These are phyloP conservation scores for Torrubiella hemipterigena DNA, from an alignment of 2,329 filamentous ascomycete species.

Conservation along the genomic window DNA sequence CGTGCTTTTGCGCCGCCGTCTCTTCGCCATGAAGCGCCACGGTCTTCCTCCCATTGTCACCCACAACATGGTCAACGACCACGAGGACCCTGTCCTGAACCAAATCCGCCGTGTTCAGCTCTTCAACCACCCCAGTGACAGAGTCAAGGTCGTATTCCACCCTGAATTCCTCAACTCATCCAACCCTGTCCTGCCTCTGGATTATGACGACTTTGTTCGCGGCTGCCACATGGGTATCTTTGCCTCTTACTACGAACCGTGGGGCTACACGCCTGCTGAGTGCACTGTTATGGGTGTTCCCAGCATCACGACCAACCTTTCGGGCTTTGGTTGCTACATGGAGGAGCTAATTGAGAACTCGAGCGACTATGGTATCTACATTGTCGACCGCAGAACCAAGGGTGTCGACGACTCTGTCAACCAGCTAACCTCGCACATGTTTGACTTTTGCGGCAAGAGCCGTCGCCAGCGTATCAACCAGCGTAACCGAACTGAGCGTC, in stretches of 20 bases:
- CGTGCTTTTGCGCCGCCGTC: constrained; percentile 75
- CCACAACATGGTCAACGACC: constrained; percentile 95
- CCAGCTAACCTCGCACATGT: constrained; percentile 80
- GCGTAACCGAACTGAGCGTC: constrained; percentile 86
- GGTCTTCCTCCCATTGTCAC: constrained; percentile 90
- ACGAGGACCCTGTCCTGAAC: constrained; percentile 87
- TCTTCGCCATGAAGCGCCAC: constrained; percentile 95
- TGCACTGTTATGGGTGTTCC: constrained; percentile 99
- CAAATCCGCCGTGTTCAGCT: constrained; percentile 92
- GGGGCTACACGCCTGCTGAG: constrained; percentile 96
- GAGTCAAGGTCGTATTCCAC: constrained; percentile 97
- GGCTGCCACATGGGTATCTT: constrained; percentile 95
- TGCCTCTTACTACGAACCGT: constrained; percentile 96
- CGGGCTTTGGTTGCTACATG: constrained; percentile 98
- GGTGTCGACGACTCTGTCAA: constrained; percentile 96
- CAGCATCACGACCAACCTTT: constrained; percentile 95
- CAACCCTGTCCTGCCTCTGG: constrained; percentile 87
- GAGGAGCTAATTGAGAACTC: constrained; percentile 98
- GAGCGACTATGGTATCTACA: constrained; percentile 96
- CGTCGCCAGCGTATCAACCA: constrained; percentile 97
- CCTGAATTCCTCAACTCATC: constrained; percentile 94
- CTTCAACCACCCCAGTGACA: constrained; percentile 90
- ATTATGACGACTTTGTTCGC: constrained; percentile 97
- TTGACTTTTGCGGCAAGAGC: constrained; percentile 85
- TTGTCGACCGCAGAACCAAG: constrained; percentile 90